phyloP scores from a whole-genome alignment of 768 basidiomycete species.

The Lactifluus piperatus region DNA sequence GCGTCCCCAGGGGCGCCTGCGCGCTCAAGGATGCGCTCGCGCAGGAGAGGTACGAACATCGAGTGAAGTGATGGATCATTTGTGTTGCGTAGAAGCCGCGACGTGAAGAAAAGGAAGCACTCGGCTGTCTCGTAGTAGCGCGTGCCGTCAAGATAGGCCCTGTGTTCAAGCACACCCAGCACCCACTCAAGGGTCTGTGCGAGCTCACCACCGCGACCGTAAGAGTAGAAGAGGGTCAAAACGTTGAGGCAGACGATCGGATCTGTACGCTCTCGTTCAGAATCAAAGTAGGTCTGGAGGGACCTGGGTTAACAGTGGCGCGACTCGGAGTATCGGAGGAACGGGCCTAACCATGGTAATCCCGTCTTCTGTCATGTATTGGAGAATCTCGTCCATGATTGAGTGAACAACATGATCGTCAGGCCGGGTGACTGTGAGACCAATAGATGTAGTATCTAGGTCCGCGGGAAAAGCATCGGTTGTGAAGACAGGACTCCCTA shows the following conservation, averaged over 20 bases:
- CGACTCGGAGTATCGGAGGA: neutral
- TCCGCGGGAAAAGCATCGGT: slow-evolving; percentile 45
- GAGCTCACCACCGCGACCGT: slow-evolving; percentile 41
- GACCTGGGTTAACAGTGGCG: neutral
- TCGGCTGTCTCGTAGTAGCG: slow-evolving; percentile 46
- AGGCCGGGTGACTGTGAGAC: slow-evolving; percentile 34
- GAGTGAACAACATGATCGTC: slow-evolving; percentile 29
- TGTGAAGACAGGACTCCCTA: slow-evolving; percentile 30
- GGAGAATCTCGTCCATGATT: slow-evolving; percentile 51
- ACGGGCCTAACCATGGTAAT: slow-evolving; percentile 28
- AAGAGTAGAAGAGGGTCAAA: slow-evolving; percentile 40
- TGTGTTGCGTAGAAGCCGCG: slow-evolving; percentile 34
- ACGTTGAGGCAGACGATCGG: slow-evolving; percentile 46
- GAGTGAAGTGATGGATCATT: slow-evolving; percentile 29
- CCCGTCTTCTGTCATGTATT: slow-evolving; percentile 40
- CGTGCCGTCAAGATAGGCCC: slow-evolving; percentile 47
- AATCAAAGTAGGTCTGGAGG: slow-evolving; percentile 44
- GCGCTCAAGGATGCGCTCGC: slow-evolving; percentile 40
- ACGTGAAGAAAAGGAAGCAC: slow-evolving; percentile 44
- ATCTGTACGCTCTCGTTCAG: slow-evolving; percentile 42
- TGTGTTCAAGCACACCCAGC: slow-evolving; percentile 38
- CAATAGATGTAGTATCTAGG: slow-evolving; percentile 51
- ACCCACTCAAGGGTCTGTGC: slow-evolving; percentile 40
- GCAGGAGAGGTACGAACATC: slow-evolving; percentile 33
- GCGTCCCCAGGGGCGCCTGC: slow-evolving; percentile 43